Evolutionary conservation across 2,329 filamentous ascomycete genomes (phyloP), one percentile per base, ranked within the genome.

Genomic region (Teratosphaeria pseudoeucalypti): DNA sequence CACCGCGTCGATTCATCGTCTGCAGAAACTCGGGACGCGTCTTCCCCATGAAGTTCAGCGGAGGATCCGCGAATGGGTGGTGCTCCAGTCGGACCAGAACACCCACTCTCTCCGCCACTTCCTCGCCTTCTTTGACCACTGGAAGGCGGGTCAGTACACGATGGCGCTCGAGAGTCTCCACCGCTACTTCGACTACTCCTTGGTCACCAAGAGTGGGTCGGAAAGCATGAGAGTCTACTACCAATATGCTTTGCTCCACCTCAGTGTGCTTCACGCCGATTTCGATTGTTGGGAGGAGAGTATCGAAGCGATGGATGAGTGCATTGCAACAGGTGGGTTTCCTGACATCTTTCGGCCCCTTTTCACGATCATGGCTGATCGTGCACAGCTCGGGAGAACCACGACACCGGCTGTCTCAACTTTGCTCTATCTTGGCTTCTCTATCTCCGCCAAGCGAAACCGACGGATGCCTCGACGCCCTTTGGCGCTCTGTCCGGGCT

Each of bases 341-440:
- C 10, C 27, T 29, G 19, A 37, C 19, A 52, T 43, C 26, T 53
- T 16, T 0, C 19, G 12, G 29, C 37, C 55, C 6, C n/a, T 23
- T 32, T 54, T 12, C 23, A 12, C 6, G 4, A 32, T 54, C 11
- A 56, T 39, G 27, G 34, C 63, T 66, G 49, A 66, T 52, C 23
- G 3, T 53, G 6, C 10, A n/a, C 57, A 70, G 94, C 94, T 0
- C 81, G 92, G 62, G 94, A 97, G 73, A 95, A 95, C 66, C 87
- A 91, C 64, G 94, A 99, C 70, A 89, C 90, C 79, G 86, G 84
- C 3, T 97, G 94, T 70, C 80, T 99, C 59, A 97, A 96, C 73
- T 97, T 95, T 74, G 89, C 91, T 34, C 82, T 99, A 62, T 95
- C 91, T 70, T 99, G 94, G 94, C 80, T 97, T 2, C 95, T 95